phyloP scores from a whole-genome alignment of 768 basidiomycete genomes.

The Suillus plorans region DNA sequence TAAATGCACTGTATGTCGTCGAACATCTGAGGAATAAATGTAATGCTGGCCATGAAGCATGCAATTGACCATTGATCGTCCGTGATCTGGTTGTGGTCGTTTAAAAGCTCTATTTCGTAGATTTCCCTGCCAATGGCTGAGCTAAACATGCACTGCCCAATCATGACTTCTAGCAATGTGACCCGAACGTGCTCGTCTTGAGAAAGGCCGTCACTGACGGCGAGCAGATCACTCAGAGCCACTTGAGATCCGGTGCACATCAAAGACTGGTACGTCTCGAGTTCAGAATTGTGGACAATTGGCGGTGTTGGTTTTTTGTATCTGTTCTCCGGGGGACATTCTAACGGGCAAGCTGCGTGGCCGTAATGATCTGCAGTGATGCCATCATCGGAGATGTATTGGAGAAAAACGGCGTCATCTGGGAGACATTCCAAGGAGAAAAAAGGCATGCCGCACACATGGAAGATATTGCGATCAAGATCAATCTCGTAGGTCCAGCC shows the following conservation, averaged over 20 bases:
- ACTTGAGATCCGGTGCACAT: background rate
- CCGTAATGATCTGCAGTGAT: background rate
- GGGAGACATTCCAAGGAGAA: background rate
- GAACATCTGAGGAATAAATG: background rate
- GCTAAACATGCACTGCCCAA: background rate
- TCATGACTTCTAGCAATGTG: background rate
- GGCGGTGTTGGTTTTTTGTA: background rate
- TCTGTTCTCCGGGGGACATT: background rate
- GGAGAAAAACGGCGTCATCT: background rate
- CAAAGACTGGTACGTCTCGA: background rate
- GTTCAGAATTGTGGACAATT: background rate
- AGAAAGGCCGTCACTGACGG: background rate
- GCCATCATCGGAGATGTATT: background rate
- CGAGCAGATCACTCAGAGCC: background rate
- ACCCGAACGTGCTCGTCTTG: background rate
- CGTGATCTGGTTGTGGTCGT: background rate
- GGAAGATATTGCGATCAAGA: background rate
- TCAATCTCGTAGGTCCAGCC: background rate
- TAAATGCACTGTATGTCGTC: fast-evolving
- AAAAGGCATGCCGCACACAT: background rate
- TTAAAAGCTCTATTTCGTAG: background rate
- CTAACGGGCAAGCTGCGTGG: background rate
- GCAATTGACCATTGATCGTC: background rate
- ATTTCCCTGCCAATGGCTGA: background rate
- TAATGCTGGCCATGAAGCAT: background rate